A percentile compares a stretch with the other conserved stretches of the same genome.
phyloP scores from a whole-genome alignment of 176 grass and related monocot genomes.

The Elymus sibiricus region DNA sequence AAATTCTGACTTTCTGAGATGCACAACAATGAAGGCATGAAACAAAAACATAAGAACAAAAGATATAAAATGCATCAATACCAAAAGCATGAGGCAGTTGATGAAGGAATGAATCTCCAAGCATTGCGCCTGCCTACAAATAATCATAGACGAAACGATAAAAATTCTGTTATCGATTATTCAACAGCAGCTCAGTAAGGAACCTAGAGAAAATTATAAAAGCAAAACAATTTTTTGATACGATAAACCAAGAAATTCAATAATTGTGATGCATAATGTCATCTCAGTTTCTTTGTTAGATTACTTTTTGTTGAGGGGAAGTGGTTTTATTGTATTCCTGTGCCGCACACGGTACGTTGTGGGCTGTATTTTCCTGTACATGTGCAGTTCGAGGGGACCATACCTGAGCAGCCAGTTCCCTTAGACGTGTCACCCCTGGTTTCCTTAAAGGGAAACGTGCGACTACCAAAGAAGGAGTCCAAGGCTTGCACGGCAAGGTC shows the following conservation, averaged over 20 bases:
- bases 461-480: background rate
- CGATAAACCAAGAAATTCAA: background rate
- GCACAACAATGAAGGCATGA: background rate
- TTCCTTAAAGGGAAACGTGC: background rate
- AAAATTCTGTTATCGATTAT: background rate
- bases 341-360: background rate
- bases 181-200: background rate
- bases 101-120: conserved; percentile 99
- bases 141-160: conserved; percentile 7
- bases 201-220: background rate
- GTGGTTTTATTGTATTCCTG: background rate
- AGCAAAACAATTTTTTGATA: background rate
- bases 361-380: background rate
- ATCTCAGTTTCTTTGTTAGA: background rate
- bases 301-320: background rate
- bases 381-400: background rate
- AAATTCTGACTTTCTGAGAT: background rate
- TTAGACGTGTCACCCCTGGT: background rate
- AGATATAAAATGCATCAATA: conserved; percentile 35
- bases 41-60: conserved; percentile 1
- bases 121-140: conserved; percentile 95
- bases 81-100: conserved; percentile 98
- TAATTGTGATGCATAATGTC: background rate
- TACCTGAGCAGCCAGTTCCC: background rate
- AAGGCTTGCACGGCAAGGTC: background rate